phyloP scores from a whole-genome alignment of 345 rosid genomes.

The Lepidium aucheri region DNA sequence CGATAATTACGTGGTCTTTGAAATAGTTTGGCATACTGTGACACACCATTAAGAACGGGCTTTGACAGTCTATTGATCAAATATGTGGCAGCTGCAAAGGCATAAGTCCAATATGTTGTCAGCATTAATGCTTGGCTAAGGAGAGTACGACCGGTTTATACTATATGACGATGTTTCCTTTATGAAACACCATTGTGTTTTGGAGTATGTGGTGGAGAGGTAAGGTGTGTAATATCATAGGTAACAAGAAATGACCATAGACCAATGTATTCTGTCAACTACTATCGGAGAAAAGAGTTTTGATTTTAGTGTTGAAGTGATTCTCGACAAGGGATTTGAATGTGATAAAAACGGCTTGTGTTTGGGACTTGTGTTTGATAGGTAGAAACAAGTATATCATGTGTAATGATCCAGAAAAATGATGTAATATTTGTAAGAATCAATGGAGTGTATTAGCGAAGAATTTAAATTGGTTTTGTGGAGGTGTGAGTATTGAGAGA shows the following conservation, averaged over 20 bases:
- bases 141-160: neutral
- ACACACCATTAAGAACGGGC: neutral
- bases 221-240: neutral
- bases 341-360: neutral
- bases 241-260: accelerated
- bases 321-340: neutral
- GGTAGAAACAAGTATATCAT: neutral
- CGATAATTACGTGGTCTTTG: too few relatives aligned
- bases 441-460: neutral
- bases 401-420: neutral
- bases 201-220: accelerated
- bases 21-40: neutral
- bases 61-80: neutral
- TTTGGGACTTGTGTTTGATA: neutral
- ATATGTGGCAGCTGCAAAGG: neutral
- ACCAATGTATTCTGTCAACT: neutral
- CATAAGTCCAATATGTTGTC: neutral
- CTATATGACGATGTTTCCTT: too few relatives aligned
- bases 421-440: neutral
- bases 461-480: neutral
- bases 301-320: too few relatives aligned
- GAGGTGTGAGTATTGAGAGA: neutral
- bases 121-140: neutral
- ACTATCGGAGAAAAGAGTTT: too few relatives aligned
- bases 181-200: neutral